These are phyloP conservation scores for Capsella rubella DNA, from an alignment of 441 rosid genomes.

Conservation along the genomic window DNA sequence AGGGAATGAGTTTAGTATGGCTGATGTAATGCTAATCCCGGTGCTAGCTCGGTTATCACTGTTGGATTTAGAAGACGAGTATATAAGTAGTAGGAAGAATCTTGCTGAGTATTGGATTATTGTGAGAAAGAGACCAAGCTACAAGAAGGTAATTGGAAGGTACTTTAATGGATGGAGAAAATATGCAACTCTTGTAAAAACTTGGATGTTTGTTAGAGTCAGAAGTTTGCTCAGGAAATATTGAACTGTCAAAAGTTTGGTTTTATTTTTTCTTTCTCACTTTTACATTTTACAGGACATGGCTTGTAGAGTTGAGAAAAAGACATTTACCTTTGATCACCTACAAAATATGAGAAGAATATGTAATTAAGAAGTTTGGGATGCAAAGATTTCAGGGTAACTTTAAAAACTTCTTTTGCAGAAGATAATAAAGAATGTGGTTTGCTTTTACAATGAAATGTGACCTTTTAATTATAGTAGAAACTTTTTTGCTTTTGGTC, in stretches of 20 bases:
- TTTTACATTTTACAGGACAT: constrained; percentile 20
- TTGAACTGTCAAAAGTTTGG: constrained; percentile 20
- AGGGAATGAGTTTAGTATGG: constrained; percentile 86
- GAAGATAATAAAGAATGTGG: constrained; percentile 40
- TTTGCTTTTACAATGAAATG: constrained; percentile 37
- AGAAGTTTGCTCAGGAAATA: constrained; percentile 51
- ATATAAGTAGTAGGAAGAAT: constrained; percentile 66
- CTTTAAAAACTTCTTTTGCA: constrained; percentile 17
- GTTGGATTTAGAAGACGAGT: constrained; percentile 72
- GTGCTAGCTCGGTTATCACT: constrained; percentile 70
- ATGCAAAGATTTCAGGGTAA: not conserved
- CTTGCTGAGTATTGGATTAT: constrained; percentile 73
- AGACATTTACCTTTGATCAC: not conserved
- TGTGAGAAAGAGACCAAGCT: constrained; percentile 76
- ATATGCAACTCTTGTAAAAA: constrained; percentile 66
- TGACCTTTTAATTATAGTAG: constrained; percentile 2
- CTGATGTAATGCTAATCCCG: constrained; percentile 82
- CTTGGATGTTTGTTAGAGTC: constrained; percentile 71
- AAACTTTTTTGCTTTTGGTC: not conserved
- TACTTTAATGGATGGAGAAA: constrained; percentile 86
- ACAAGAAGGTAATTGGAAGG: constrained; percentile 73
- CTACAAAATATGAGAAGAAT: not conserved
- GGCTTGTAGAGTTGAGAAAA: constrained; percentile 18
- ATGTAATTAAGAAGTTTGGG: not conserved
- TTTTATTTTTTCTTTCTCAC: not conserved